These are phyloP conservation scores for Pseudocercospora fijiensis DNA, from an alignment of 2,329 filamentous ascomycete species.

Conservation along the genomic window DNA sequence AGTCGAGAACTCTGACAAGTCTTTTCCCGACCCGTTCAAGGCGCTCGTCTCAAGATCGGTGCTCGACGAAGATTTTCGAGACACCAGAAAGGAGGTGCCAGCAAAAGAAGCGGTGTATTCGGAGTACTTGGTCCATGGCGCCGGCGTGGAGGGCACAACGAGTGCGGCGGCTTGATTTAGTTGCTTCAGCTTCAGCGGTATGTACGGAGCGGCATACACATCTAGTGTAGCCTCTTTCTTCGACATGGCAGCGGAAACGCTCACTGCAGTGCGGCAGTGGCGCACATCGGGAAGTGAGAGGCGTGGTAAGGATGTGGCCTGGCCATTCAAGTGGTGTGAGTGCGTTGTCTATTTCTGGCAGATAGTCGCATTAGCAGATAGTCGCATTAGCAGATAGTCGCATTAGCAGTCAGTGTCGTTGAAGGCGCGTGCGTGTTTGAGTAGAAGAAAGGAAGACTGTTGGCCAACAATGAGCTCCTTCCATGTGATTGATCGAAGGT, in stretches of 20 bases:
- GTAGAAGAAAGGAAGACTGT: not conserved
- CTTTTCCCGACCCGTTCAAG: not conserved
- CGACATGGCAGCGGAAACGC: not conserved
- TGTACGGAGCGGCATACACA: slow-evolving; percentile 29
- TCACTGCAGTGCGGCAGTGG: not conserved
- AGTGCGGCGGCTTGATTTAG: slow-evolving; percentile 22
- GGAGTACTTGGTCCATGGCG: slow-evolving; percentile 20
- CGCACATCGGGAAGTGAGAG: not conserved
- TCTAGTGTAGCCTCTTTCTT: slow-evolving; percentile 15
- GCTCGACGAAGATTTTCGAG: not conserved
- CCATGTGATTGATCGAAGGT: not conserved
- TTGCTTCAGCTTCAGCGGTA: slow-evolving; percentile 21
- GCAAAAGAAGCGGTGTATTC: slow-evolving; percentile 19
- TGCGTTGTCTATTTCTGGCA: not conserved
- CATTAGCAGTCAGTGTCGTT: not conserved
- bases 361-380: not conserved
- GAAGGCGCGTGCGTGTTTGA: not conserved
- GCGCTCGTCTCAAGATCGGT: too few species aligned
- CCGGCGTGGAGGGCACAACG: slow-evolving; percentile 10
- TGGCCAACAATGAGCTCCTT: not conserved
- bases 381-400: not conserved
- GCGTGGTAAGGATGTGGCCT: not conserved
- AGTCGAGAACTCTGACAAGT: not conserved
- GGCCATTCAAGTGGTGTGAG: not conserved
- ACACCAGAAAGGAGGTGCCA: slow-evolving; percentile 8